A percentile compares a stretch with the other conserved stretches of the same genome.
Conservation (phyloP, 805 yeast genomes). For the Candida wancherniae region DNA sequence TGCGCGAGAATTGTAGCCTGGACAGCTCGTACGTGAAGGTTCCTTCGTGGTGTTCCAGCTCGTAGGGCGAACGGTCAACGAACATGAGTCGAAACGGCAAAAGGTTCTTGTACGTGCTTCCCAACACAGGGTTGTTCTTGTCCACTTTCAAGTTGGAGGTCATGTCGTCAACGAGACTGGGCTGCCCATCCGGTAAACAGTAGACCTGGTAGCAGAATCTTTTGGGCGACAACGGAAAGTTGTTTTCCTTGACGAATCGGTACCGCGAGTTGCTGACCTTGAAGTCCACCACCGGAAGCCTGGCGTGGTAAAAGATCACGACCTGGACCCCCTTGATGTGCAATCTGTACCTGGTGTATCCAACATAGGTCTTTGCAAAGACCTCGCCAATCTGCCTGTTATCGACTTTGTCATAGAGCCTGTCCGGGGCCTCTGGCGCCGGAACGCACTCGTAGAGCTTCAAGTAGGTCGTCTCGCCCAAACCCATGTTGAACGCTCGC, state of each 20-base stretch:
- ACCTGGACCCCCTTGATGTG: constrained; percentile 6
- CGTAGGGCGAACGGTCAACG: constrained; percentile 5
- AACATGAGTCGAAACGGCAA: constrained; percentile 3
- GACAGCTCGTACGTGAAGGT: constrained; percentile 6
- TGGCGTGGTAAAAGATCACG: constrained; percentile 7
- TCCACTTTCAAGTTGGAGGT: constrained; percentile 8
- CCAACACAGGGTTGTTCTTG: constrained; percentile 8
- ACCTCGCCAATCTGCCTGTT: constrained; percentile 11
- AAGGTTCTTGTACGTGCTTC: constrained; percentile 3
- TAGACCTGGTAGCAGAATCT: constrained; percentile 10
- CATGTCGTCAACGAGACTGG: constrained; percentile 10
- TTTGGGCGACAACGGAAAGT: background rate
- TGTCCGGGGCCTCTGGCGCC: constrained; percentile 11
- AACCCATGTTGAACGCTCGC: constrained; percentile 4
- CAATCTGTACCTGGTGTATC: constrained; percentile 12
- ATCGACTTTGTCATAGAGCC: constrained; percentile 11
- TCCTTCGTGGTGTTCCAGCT: constrained; percentile 8
- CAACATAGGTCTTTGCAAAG: constrained; percentile 4
- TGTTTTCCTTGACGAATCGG: constrained; percentile 8
- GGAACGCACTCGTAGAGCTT: constrained; percentile 8
- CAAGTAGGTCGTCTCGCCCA: constrained; percentile 10
- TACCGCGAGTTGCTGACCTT: constrained; percentile 7
- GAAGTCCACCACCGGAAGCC: constrained; percentile 13
- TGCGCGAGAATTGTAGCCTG: constrained; percentile 10
- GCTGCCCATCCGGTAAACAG: constrained; percentile 6